A percentile compares a stretch with the other conserved stretches of the same genome.
Evolutionary conservation across 768 basidiomycete genomes (phyloP).

Genomic region (Kwoniella mangroviensis): DNA sequence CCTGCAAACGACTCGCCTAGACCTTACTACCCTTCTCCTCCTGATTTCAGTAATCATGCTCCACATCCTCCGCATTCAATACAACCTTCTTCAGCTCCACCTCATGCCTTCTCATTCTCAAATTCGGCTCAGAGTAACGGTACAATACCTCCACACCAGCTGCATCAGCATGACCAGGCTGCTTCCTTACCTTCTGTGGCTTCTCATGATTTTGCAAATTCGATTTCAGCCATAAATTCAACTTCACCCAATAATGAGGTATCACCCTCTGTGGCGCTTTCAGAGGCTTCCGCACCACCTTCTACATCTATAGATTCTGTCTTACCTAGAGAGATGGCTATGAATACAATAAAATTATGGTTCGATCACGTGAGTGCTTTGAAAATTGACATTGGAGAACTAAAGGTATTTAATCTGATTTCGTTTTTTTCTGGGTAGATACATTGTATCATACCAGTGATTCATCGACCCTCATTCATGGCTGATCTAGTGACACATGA

Average conservation of each 20-base stretch:
- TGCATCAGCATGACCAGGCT: neutral
- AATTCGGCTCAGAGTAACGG: neutral
- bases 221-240: constrained; percentile 9
- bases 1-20: constrained; percentile 5
- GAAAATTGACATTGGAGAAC: neutral
- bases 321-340: constrained; percentile 35
- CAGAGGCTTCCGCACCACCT: constrained; percentile 22
- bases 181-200: constrained; percentile 3
- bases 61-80: neutral
- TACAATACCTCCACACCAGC: constrained; percentile 8
- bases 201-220: constrained; percentile 18
- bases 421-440: constrained; percentile 13
- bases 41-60: constrained; percentile 8
- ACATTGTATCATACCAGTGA: constrained; percentile 38
- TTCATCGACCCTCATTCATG: constrained; percentile 39
- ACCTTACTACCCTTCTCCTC: constrained; percentile 19
- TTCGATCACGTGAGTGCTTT: constrained; percentile 34
- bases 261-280: constrained; percentile 22
- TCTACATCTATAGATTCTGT: constrained; percentile 31
- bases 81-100: constrained; percentile 1
- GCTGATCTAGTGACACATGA: constrained; percentile 27
- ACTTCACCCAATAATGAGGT: constrained; percentile 22
- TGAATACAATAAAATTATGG: constrained; percentile 30
- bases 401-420: too few relatives aligned
- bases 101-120: neutral